Conservation (phyloP, 257 asterid species). For the Anisodus acutangulus region DNA sequence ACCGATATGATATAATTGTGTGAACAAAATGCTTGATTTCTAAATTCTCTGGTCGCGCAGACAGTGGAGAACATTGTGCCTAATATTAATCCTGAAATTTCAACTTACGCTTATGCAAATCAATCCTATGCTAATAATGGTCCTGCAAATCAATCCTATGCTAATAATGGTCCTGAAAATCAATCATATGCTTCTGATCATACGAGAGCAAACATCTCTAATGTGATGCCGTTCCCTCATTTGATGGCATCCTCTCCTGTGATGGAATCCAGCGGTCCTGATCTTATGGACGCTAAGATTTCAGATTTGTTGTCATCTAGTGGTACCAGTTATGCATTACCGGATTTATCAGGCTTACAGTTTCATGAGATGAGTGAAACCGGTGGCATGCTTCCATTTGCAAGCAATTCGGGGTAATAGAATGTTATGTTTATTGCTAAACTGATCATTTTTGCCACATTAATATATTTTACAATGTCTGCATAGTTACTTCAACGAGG, state of each 20-base stretch:
- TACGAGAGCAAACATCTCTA: too few relatives aligned
- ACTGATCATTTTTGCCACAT: not conserved
- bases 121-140: too few relatives aligned
- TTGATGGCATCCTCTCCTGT: not conserved
- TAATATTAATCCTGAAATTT: too few relatives aligned
- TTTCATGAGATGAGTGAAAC: slow-evolving; percentile 32
- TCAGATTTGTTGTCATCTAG: slow-evolving; percentile 19
- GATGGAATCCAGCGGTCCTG: not conserved
- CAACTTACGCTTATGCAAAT: too few relatives aligned
- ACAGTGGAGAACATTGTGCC: too few relatives aligned
- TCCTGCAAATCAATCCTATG: too few relatives aligned
- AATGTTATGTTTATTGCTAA: not conserved
- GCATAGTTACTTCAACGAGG: not conserved
- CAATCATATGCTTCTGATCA: too few relatives aligned
- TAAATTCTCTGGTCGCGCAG: too few relatives aligned
- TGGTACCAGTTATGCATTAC: slow-evolving; percentile 20
- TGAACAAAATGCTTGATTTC: too few relatives aligned
- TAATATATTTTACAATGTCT: not conserved
- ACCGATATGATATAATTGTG: not conserved
- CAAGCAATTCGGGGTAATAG: slow-evolving; percentile 43
- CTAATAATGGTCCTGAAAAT: too few relatives aligned
- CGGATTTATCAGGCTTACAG: slow-evolving; percentile 27
- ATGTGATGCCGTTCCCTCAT: not conserved
- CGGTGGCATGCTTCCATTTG: slow-evolving; percentile 31
- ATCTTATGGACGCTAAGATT: not conserved